phyloP scores from a whole-genome alignment of 306 rosid species.

The Cicer bijugum region DNA sequence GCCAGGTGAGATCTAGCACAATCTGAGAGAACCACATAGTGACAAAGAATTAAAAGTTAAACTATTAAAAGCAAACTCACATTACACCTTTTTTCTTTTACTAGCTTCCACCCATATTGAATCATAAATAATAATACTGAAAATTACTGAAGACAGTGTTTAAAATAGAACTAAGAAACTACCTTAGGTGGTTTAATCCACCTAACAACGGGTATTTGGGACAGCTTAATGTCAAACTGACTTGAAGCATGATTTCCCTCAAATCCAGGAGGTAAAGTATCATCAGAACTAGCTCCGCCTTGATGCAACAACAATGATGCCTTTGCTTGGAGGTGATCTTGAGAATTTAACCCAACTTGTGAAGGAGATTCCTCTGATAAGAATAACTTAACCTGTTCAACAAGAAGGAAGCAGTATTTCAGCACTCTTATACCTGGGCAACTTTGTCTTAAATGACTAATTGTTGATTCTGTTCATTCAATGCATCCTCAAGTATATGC shows the following conservation, averaged over 20 bases:
- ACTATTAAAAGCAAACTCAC: constrained; percentile 25
- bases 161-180: constrained; percentile 28
- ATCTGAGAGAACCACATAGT: constrained; percentile 53
- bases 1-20: constrained; percentile 65
- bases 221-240: constrained; percentile 61
- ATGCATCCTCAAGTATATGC: constrained; percentile 18
- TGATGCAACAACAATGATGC: constrained; percentile 63
- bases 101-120: background rate
- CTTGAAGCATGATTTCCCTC: constrained; percentile 69
- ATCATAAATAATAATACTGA: constrained; percentile 10
- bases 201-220: constrained; percentile 71
- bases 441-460: constrained; percentile 22
- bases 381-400: constrained; percentile 71
- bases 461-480: constrained; percentile 13
- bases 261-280: constrained; percentile 85
- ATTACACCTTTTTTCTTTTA: constrained; percentile 2
- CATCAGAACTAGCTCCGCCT: constrained; percentile 69
- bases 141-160: background rate
- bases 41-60: constrained; percentile 23
- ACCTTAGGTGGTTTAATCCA: constrained; percentile 85
- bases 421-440: constrained; percentile 20
- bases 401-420: constrained; percentile 36
- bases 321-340: constrained; percentile 93
- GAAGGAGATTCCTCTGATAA: constrained; percentile 84
- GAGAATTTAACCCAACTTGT: constrained; percentile 77